Base-by-base conservation (phyloP, 495 filamentous ascomycete species). In the Durotheca rogersii region DNA sequence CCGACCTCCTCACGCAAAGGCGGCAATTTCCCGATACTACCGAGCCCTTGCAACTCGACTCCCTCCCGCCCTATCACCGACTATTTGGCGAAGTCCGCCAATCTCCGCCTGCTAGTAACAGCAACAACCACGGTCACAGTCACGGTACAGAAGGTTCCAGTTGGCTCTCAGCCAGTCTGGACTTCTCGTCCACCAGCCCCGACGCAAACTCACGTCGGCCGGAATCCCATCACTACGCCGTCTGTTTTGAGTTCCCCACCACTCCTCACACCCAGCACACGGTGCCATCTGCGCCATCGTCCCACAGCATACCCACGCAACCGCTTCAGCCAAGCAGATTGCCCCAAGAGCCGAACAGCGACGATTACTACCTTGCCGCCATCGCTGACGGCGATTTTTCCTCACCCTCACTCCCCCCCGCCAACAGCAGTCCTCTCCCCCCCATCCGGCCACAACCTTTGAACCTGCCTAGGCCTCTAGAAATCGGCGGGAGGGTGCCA, bases 361-460 rank as follows among this genome's bases (percentile, higher is more conserved):
- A 72, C 58, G 65, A 71, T 15, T 27, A 34, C 23, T 67, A 56
- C 34, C 46, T 68, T 3, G 20, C 56, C 37, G 27, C 60, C 21
- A 50, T 72, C 4, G 63, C 41, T 19, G 49, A 48, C 36, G 53
- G 51, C 30, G 47, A 69, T 19, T 72, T 71, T 37, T 70, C 68
- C 18, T 72, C 66, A 18, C 70, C 70, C 16, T 72, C 62, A 10
- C 39, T 65, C n/a, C 59, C 62, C 7, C 59, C 62, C 0, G 44
- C 60, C 25, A 60, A 50, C 17, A 60, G 53, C 21, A 50, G 48
- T 7, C 49, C 48, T 40, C 49, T 52, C 1, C 64, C 16, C 11
- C 47, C 53, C 57, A 39, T 48, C 34, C 12, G 47, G 40, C 29
- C 55, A 18, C 36, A 53, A 21, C 40, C 58, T 37, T 43, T 45